Evolutionary conservation across 495 filamentous ascomycete genomes (phyloP).

Genomic region (Aspergillus incahuasiensis): DNA sequence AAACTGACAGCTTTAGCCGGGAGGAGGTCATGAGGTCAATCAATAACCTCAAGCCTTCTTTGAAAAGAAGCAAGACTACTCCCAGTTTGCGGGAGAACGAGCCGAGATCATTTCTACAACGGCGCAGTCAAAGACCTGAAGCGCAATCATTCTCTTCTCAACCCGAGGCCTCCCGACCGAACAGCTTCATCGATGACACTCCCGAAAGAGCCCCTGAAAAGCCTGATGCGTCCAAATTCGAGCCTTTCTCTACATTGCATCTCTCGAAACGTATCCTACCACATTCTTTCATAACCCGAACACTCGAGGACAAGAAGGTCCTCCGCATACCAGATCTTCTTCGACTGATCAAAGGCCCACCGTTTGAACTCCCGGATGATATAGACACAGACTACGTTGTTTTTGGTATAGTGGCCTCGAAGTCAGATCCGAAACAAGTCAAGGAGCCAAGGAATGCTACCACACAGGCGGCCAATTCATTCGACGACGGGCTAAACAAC

Average conservation of each 20-base stretch:
- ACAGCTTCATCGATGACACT: slow-evolving; percentile 9
- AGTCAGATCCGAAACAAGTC: slow-evolving; percentile 72
- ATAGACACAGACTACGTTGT: slow-evolving; percentile 82
- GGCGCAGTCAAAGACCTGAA: slow-evolving; percentile 28
- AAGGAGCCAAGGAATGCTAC: slow-evolving; percentile 46
- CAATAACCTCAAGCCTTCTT: slow-evolving; percentile 22
- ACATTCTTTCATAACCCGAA: slow-evolving; percentile 70
- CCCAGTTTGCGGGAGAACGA: slow-evolving; percentile 35
- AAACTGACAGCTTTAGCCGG: slow-evolving; percentile 51
- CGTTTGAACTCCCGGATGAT: slow-evolving; percentile 83
- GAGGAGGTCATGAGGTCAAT: slow-evolving; percentile 58
- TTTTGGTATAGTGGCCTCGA: slow-evolving; percentile 79
- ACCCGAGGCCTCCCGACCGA: slow-evolving; percentile 13
- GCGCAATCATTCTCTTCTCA: slow-evolving; percentile 23
- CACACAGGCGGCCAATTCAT: slow-evolving; percentile 40
- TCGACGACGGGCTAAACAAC: slow-evolving; percentile 52
- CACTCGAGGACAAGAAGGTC: slow-evolving; percentile 67
- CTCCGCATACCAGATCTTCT: slow-evolving; percentile 80
- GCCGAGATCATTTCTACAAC: slow-evolving; percentile 19
- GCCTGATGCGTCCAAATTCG: slow-evolving; percentile 55
- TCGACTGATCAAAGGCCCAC: slow-evolving; percentile 71
- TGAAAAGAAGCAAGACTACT: slow-evolving; percentile 51
- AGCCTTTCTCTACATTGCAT: slow-evolving; percentile 80
- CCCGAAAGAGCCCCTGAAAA: slow-evolving; percentile 14
- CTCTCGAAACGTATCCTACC: slow-evolving; percentile 83